Base-by-base conservation (phyloP, 2,329 filamentous ascomycete genomes). In the Dryadomyces quercivorus region DNA sequence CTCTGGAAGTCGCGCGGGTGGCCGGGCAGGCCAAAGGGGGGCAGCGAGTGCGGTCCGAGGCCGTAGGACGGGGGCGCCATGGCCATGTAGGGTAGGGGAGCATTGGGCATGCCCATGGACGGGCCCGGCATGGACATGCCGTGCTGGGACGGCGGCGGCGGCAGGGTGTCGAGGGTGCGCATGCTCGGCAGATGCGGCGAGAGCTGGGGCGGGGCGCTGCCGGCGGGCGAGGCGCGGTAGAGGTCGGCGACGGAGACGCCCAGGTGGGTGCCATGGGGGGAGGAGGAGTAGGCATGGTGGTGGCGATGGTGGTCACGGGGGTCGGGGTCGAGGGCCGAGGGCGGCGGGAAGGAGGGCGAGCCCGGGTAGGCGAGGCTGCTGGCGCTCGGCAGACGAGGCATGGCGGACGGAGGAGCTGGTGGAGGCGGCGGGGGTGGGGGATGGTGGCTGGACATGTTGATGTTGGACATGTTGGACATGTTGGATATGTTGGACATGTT, bases 31-130 rank as follows among this genome's bases (percentile, higher is more conserved):
- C 60, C 76, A 77, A 55, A 75, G 69, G 58, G 69, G 66, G 60
- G 71, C 57, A 70, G 64, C 31, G 75, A 72, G 12, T 70, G 65
- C 22, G 71, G 66, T 26, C 70, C 67, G 53, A 78, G 63, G n/a
- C 69, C 69, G 57, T 78, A 72, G 9, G 69, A 61, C 58, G 72
- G 60, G 62, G 71, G 36, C 18, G 40, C 58, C 52, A 69, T 66
- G 53, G 64, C 60, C 58, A 77, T 77, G 62, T 73, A 78, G 20
- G 67, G 62, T 64, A 76, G 64, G 20, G 66, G 66, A 38, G 31
- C 26, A 15, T 66, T 65, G 15, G 59, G 59, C 61, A 67, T 53
- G 15, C 53, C 43, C 62, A 38, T 67, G 64, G 59, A 66, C 65
- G 44, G 66, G 64, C 66, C 72, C 68, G 56, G 60, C 60, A 43